Evolutionary conservation across 495 filamentous ascomycete species (phyloP), one percentile per base, ranked within the genome.

Genomic region (Corynascus novoguineensis): DNA sequence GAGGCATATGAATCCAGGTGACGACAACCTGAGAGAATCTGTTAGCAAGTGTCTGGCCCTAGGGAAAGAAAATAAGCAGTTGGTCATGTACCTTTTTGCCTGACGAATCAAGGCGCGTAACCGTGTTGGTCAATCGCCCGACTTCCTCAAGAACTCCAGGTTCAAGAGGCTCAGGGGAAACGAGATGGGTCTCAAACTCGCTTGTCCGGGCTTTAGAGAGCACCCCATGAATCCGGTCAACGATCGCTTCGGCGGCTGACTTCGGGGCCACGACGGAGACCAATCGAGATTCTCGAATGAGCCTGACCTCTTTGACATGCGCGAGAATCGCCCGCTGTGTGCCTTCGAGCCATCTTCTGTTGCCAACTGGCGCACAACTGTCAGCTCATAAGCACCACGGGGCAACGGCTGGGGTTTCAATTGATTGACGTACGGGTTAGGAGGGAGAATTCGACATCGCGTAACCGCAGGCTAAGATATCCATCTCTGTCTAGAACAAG

Each of bases 91-190:
- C 70, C 57, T 56, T 44, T 46, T 57, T 59, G 19, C 49, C 49
- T 6, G 50, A 55, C 1, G 62, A 24, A 28, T 62, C 64, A 11
- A 54, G 47, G 24, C 60, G 60, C n/a, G 77, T 61, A 21, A 73
- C 34, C 4, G 71, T 67, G 54, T 76, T 76, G 12, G 75, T 79
- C 21, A 79, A 58, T 8, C 64, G 68, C 6, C 67, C 72, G 17
- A 79, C 51, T 52, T 77, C 71, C 34, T 72, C 62, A 3, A 80
- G 59, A 2, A 69, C 35, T 5, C 53, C 57, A 22, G 62, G 55
- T 9, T 59, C 46, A 10, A 72, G 38, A 19, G 58, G 42, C 12
- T 64, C 29, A 1, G 60, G 31, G 5, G 63, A 52, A 31, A 73
- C 22, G 2, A 69, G 50, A 22, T 53, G 40, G 25, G 51, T 48